Evolutionary conservation across 805 yeast species (phyloP), one percentile per base, ranked within the genome.

Genomic region (Candida incommunis): DNA sequence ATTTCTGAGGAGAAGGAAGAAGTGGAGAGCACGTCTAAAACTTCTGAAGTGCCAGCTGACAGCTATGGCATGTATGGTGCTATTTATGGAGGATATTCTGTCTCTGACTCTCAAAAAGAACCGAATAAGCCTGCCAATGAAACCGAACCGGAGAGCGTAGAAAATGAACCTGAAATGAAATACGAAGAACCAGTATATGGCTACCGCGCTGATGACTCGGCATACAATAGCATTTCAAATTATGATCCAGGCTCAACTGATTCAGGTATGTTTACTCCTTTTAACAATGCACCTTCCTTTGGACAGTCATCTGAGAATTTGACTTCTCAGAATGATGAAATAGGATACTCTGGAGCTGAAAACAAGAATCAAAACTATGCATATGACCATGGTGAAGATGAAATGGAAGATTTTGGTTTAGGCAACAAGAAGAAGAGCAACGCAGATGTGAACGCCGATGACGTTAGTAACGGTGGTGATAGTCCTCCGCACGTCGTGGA

Each of bases 51-150:
- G 5, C 9, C 43, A 11, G 25, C 16, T 11, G 44, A 23, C 45
- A 43, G 29, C 5, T 47, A 46, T 26, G 46, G 48, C 18, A 47
- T 48, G 5, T 54, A 54, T 45, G 50, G 52, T n/a, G 51, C 49
- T 3, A 25, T 47, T 22, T 46, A 51, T 43, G 54, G 48, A 11
- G 37, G 37, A 4, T 31, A 31, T 4, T 20, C 40, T 15, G 29
- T 44, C 5, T 45, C 46, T 22, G 44, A 42, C 11, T 40, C 42
- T 9, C 25, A 24, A 20, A 44, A 41, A 15, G 65, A 61, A 43
- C n/a, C n/a, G n/a, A n/a, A n/a, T n/a, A n/a, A n/a, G n/a, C 27
- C 27, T 13, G 27, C 27, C 13, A 63, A 57, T 31, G 58, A 52
- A 9, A 54, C 54, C 41, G 63, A 53, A 27, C 62, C 59, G 34